phyloP scores from a whole-genome alignment of 495 filamentous ascomycete genomes.

The Talaromyces borbonicus region DNA sequence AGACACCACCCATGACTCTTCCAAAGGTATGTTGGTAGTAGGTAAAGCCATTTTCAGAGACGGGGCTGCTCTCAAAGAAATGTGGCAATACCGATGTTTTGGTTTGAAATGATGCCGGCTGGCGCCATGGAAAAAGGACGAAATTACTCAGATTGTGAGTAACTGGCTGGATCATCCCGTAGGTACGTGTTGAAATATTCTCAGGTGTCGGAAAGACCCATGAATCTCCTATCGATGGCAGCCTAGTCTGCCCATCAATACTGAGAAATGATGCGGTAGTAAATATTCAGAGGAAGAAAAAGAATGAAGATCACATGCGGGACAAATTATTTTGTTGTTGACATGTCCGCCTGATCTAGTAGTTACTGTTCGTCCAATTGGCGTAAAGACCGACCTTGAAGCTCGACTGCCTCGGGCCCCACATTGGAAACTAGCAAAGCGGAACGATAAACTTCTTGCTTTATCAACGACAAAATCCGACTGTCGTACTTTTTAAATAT shows the following conservation, averaged over 20 bases:
- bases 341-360: slow-evolving; percentile 3
- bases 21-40: background rate
- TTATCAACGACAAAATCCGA: background rate
- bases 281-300: background rate
- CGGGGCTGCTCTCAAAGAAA: no score
- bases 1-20: slow-evolving; percentile 8
- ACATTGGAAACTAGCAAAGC: background rate
- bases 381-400: background rate
- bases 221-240: no score
- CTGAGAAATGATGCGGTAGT: background rate
- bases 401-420: background rate
- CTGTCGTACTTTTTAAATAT: background rate
- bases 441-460: background rate
- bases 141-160: no score
- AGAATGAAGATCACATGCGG: slow-evolving; percentile 5
- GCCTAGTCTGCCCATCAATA: no score
- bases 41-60: background rate
- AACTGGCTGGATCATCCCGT: no score
- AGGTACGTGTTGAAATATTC: no score
- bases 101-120: no score
- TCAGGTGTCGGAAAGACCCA: no score
- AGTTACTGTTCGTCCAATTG: background rate
- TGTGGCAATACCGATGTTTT: no score
- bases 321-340: background rate
- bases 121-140: no score